Percentiles rank a stretch among this genome's conserved stretches.
phyloP scores from a whole-genome alignment of 2,329 filamentous ascomycete genomes.

The Aspergillus tamarii region DNA sequence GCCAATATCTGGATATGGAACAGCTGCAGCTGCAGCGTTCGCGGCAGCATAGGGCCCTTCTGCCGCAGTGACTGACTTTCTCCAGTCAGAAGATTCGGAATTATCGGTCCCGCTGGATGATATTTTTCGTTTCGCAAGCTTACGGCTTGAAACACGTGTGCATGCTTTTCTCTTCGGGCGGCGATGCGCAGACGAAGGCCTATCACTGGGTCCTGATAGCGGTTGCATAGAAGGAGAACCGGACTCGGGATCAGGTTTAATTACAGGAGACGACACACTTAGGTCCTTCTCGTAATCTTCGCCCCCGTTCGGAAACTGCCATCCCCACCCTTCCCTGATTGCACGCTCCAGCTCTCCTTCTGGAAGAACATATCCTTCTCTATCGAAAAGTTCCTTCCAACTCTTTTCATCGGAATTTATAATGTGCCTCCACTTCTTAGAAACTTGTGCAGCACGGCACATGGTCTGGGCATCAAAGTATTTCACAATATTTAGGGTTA shows the following conservation, averaged over 20 bases:
- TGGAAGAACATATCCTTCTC: slow-evolving; percentile 77
- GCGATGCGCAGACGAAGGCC: slow-evolving; percentile 31
- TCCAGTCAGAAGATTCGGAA: slow-evolving; percentile 48
- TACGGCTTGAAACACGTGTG: slow-evolving; percentile 51
- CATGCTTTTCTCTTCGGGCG: slow-evolving; percentile 54
- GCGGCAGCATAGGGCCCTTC: slow-evolving; percentile 85
- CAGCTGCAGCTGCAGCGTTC: slow-evolving; percentile 77
- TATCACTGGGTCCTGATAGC: slow-evolving; percentile 28
- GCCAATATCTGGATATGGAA: slow-evolving; percentile 80
- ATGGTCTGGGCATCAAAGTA: slow-evolving; percentile 85
- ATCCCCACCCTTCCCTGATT: slow-evolving; percentile 92
- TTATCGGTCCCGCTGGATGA: slow-evolving; percentile 48
- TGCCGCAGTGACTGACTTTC: slow-evolving; percentile 55
- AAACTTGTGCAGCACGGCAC: slow-evolving; percentile 88
- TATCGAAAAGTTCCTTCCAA: slow-evolving; percentile 90
- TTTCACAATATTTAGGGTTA: slow-evolving; percentile 83
- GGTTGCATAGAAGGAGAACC: slow-evolving; percentile 26
- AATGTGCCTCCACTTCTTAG: slow-evolving; percentile 88
- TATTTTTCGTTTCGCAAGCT: slow-evolving; percentile 61
- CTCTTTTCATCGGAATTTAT: slow-evolving; percentile 92
- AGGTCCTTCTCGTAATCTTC: slow-evolving; percentile 82
- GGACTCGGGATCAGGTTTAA: slow-evolving; percentile 45
- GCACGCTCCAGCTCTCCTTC: slow-evolving; percentile 82
- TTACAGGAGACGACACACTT: slow-evolving; percentile 53
- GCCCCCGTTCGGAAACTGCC: slow-evolving; percentile 81